Percentiles rank a stretch among this genome's conserved stretches.
Evolutionary conservation across 139 green algal genomes (phyloP).

Genomic region (Eudorina sp.): DNA sequence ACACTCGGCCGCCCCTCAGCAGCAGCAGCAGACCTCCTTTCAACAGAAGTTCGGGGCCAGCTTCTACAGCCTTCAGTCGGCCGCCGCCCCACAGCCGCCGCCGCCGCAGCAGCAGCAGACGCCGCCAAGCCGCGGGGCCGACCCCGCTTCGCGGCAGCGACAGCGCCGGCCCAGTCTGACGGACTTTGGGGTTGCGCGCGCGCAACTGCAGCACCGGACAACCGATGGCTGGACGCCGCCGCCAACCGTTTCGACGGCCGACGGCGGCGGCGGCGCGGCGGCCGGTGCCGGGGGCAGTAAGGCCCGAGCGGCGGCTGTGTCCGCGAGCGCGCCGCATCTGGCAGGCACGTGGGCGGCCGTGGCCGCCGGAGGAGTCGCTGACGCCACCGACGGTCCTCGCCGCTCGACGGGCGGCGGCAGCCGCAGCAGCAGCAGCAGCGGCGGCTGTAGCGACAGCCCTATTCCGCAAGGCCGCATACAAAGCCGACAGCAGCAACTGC

Average conservation of each 20-base stretch:
- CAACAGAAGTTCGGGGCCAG: background rate
- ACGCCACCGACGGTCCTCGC: too few species aligned
- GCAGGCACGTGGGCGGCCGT: background rate
- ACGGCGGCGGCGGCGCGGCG: background rate
- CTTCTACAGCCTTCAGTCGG: too few species aligned
- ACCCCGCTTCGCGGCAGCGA: background rate
- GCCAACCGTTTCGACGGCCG: background rate
- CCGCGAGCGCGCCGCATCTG: background rate
- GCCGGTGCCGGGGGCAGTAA: background rate
- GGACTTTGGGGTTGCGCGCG: background rate
- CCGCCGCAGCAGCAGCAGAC: constrained; percentile 4
- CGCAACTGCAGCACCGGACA: background rate
- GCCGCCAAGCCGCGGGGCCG: background rate
- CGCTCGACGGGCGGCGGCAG: too few species aligned
- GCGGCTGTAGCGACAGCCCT: background rate
- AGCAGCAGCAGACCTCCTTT: background rate
- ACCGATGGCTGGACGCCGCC: constrained; percentile 11
- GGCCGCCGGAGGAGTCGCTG: background rate
- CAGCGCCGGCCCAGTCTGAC: constrained; percentile 28
- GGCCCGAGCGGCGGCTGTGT: background rate
- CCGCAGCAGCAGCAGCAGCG: background rate
- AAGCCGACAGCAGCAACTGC: too few species aligned
- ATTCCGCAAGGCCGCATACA: too few species aligned
- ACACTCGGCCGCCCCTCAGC: too few species aligned
- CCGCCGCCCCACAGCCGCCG: too few species aligned